Evolutionary conservation across 2,329 filamentous ascomycete genomes (phyloP), one percentile per base, ranked within the genome.

Genomic region (Pseudopithomyces chartarum): DNA sequence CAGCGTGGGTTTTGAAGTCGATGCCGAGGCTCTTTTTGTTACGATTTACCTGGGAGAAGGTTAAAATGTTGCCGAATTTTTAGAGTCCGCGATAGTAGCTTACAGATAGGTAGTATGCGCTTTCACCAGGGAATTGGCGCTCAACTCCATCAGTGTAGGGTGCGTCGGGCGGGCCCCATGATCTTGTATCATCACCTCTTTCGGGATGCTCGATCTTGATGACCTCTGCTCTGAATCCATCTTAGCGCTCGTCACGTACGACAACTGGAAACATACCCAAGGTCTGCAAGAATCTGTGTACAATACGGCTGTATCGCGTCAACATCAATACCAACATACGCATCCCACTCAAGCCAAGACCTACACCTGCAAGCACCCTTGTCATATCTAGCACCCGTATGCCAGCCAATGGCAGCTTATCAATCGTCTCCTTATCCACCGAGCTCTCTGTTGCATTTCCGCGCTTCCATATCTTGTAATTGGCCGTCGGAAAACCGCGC

Each of bases 161-260:
- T 13, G 93, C 93, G 74, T 95, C 97, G 2, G 95, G 95, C 26
- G 95, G 95, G 0, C 95, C 95, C 94, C 95, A 99, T 40, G 93
- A 92, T 66, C 95, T 82, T 13, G 95, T 99, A 73, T 98, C 94
- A 73, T 99, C 95, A 6, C 95, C 95, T 55, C 91, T 85, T 5
- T 87, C 87, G 6, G 94, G 95, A 76, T 98, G 95, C 78, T 99
- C 95, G 58, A 98, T 85, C 77, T 99, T 98, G 78, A 98, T 96
- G 33, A 99, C 87, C 74, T 98, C 93, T 64, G 95, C 95, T 62
- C 92, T 96, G 66, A 0, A 26, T 57, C 46, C 58, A 58, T 32
- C 29, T 55, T 13, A 65, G 33, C 59, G 59, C 54, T 48, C 33
- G n/a, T 29, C 5, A 8, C 29, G 29, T 2, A 10, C 40, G 19